Percentiles rank a stretch among this genome's conserved stretches.
Conservation (phyloP, 768 basidiomycete species). For the Vishniacozyma victoriae region DNA sequence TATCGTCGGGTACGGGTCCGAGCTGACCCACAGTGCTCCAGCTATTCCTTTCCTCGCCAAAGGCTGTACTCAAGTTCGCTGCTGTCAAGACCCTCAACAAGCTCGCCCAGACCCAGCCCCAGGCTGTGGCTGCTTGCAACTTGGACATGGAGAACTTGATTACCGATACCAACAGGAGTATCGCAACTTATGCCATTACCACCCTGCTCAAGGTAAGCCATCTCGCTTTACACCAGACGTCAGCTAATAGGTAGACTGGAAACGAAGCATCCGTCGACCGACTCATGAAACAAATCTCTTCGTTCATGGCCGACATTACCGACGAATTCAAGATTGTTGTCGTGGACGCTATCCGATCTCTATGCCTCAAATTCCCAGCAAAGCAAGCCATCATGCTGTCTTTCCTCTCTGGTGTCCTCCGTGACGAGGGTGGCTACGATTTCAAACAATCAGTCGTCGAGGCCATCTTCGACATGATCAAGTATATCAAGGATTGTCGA, state of each 20-base stretch:
- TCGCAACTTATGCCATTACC: slow-evolving; percentile 97
- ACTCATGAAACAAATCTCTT: slow-evolving; percentile 97
- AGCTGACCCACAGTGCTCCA: slow-evolving; percentile 63
- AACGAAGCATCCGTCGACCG: slow-evolving; percentile 98
- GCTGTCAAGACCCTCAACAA: slow-evolving; percentile 90
- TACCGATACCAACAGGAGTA: slow-evolving; percentile 87
- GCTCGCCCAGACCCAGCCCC: slow-evolving; percentile 78
- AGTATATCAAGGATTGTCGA: slow-evolving; percentile 89
- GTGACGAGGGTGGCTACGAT: slow-evolving; percentile 98
- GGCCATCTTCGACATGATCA: slow-evolving; percentile 99
- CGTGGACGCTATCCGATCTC: slow-evolving; percentile 93
- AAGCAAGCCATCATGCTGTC: slow-evolving; percentile 96
- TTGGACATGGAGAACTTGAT: slow-evolving; percentile 95
- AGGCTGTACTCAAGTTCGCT: slow-evolving; percentile 90
- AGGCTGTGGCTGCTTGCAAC: slow-evolving; percentile 84
- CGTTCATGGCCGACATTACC: slow-evolving; percentile 98
- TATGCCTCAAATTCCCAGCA: slow-evolving; percentile 96
- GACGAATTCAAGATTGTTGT: slow-evolving; percentile 99
- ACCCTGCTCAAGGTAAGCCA: slow-evolving; percentile 79
- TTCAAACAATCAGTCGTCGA: slow-evolving; percentile 99
- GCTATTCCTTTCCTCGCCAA: slow-evolving; percentile 90
- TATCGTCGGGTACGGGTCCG: slow-evolving; percentile 4
- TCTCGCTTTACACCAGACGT: neutral
- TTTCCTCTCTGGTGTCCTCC: slow-evolving; percentile 91
- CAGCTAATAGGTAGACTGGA: slow-evolving; percentile 61